phyloP scores from a whole-genome alignment of 2,329 filamentous ascomycete species.

The Cordyceps cicadae region DNA sequence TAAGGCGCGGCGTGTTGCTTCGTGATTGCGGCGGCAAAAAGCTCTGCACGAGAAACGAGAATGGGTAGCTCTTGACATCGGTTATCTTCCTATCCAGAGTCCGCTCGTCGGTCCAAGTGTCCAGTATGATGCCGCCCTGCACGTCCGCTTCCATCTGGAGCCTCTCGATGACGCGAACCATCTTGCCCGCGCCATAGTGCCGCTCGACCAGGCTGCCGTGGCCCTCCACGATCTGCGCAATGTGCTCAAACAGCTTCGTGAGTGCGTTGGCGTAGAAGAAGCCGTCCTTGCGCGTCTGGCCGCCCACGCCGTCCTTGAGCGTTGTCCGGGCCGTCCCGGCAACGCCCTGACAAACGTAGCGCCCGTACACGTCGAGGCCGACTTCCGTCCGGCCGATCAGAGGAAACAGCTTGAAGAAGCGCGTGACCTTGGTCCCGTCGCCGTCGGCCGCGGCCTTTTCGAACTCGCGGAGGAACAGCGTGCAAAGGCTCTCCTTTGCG shows the following conservation, averaged over 20 bases:
- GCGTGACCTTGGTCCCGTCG: slow-evolving; percentile 82
- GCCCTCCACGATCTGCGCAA: slow-evolving; percentile 89
- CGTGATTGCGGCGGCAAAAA: slow-evolving; percentile 68
- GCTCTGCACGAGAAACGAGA: slow-evolving; percentile 93
- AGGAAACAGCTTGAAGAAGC: slow-evolving; percentile 97
- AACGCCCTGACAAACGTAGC: slow-evolving; percentile 93
- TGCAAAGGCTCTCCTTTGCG: slow-evolving; percentile 82
- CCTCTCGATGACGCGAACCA: slow-evolving; percentile 88
- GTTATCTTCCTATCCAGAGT: slow-evolving; percentile 77
- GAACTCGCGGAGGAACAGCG: slow-evolving; percentile 87
- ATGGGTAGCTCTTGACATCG: slow-evolving; percentile 95
- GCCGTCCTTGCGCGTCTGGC: slow-evolving; percentile 50
- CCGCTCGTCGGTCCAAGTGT: slow-evolving; percentile 90
- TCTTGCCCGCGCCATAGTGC: slow-evolving; percentile 87
- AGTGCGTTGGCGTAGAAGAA: slow-evolving; percentile 89
- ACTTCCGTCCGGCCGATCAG: slow-evolving; percentile 83
- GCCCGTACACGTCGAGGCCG: slow-evolving; percentile 87
- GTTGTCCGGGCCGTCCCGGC: slow-evolving; percentile 74
- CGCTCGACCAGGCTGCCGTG: slow-evolving; percentile 86
- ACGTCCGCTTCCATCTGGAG: slow-evolving; percentile 92
- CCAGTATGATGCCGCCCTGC: slow-evolving; percentile 89
- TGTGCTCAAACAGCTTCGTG: slow-evolving; percentile 92
- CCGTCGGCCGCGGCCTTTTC: slow-evolving; percentile 80
- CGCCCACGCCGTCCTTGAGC: slow-evolving; percentile 58
- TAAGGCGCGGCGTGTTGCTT: slow-evolving; percentile 57